These are phyloP conservation scores for Fomitopsis serialis DNA, from an alignment of 768 basidiomycete genomes.

Conservation along the genomic window DNA sequence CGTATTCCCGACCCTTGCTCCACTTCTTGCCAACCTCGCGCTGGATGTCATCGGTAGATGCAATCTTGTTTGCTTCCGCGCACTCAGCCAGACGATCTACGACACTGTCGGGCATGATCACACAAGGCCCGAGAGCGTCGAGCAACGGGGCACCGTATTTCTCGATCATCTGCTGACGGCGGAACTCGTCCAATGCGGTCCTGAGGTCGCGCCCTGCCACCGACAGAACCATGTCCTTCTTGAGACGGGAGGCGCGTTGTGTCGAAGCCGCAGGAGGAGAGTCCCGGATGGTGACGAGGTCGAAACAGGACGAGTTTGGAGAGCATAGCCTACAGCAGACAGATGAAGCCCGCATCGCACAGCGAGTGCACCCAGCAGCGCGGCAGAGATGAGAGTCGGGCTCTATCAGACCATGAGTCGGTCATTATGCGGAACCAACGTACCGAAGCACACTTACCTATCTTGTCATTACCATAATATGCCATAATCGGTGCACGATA, in stretches of 20 bases:
- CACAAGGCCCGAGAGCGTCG: no score
- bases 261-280: no score
- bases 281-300: slow-evolving; percentile 5
- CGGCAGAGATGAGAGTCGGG: no score
- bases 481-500: slow-evolving; percentile 16
- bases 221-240: no score
- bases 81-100: slow-evolving; percentile 18
- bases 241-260: no score
- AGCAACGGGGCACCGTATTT: slow-evolving; percentile 3
- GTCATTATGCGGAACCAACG: not conserved
- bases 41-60: slow-evolving; percentile 6
- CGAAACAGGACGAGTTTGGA: slow-evolving; percentile 2
- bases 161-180: slow-evolving; percentile 18
- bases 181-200: slow-evolving; percentile 4
- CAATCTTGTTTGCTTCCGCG: slow-evolving; percentile 19
- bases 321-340: slow-evolving; percentile 24
- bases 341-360: no score
- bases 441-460: slow-evolving; percentile 12
- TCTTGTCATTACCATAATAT: slow-evolving; percentile 11
- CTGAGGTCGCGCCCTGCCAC: slow-evolving; percentile 3
- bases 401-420: no score
- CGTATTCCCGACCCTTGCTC: no score
- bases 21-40: slow-evolving; percentile 13
- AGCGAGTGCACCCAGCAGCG: slow-evolving; percentile 14
- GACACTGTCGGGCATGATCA: not conserved